phyloP scores from a whole-genome alignment of 2,329 filamentous ascomycete species.

The Proliferodiscus dingleyae region DNA sequence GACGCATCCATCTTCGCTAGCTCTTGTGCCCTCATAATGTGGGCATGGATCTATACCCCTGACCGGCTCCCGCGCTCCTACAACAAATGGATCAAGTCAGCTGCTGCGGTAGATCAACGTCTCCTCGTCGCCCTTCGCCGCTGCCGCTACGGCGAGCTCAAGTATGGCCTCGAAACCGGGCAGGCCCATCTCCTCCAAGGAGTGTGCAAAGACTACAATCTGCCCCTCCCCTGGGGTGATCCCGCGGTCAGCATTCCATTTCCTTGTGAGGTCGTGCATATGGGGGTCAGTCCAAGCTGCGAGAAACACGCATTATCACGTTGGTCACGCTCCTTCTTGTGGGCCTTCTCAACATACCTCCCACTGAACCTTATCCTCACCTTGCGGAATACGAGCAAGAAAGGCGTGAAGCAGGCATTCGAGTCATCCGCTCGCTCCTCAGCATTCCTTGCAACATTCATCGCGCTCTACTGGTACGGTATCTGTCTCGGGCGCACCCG shows the following conservation, averaged over 20 bases:
- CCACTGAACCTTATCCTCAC: conserved; percentile 66
- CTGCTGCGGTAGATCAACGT: conserved; percentile 68
- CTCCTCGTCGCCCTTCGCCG: conserved; percentile 70
- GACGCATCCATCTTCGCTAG: conserved; percentile 68
- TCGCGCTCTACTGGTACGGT: conserved; percentile 77
- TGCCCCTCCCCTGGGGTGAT: conserved; percentile 69
- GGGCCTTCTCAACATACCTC: conserved; percentile 71
- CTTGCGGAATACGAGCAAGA: conserved; percentile 43
- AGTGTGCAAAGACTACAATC: conserved; percentile 68
- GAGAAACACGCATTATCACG: conserved; percentile 68
- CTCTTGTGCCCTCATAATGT: conserved; percentile 76
- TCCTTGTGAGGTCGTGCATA: conserved; percentile 80
- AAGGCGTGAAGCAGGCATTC: conserved; percentile 44
- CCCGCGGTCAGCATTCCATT: conserved; percentile 65
- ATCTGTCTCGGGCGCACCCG: conserved; percentile 74
- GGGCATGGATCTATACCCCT: conserved; percentile 79
- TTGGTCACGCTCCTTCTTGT: conserved; percentile 64
- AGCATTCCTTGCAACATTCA: conserved; percentile 71
- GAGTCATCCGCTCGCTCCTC: conserved; percentile 65
- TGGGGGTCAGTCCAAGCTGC: conserved; percentile 68
- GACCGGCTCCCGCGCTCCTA: conserved; percentile 67
- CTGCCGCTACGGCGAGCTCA: conserved; percentile 56
- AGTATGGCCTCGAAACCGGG: conserved; percentile 70
- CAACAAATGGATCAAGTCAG: conserved; percentile 75
- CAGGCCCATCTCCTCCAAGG: conserved; percentile 61